These are phyloP conservation scores for Gillenia trifoliata DNA, from an alignment of 306 rosid genomes.

Conservation along the genomic window DNA sequence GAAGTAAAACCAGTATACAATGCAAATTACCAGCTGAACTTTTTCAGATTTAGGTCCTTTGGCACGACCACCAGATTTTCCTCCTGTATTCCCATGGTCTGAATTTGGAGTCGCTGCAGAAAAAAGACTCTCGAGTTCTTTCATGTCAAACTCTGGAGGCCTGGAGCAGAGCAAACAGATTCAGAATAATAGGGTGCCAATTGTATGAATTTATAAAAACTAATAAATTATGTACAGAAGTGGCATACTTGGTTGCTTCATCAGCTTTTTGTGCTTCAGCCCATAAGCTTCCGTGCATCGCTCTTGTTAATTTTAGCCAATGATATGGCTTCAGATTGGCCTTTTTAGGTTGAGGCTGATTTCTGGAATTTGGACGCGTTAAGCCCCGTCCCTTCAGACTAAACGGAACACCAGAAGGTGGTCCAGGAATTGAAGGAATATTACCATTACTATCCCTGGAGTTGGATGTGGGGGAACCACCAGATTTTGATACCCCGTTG, in stretches of 20 bases:
- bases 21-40: conserved; percentile 75
- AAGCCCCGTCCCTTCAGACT: conserved; percentile 65
- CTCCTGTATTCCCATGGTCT: conserved; percentile 37
- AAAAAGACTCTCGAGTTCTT: conserved; percentile 92
- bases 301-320: conserved; percentile 93
- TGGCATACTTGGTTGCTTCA: conserved; percentile 73
- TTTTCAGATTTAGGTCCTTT: conserved; percentile 61
- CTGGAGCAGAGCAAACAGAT: conserved; percentile 38
- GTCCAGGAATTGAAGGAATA: conserved; percentile 70
- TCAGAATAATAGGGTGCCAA: conserved; percentile 9
- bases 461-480: conserved; percentile 23
- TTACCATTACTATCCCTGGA: conserved; percentile 31
- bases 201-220: conserved; percentile 7
- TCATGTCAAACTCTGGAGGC: conserved; percentile 97
- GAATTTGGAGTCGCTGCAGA: conserved; percentile 67
- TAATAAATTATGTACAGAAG: conserved; percentile 5
- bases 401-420: conserved; percentile 56
- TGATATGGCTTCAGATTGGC: conserved; percentile 90
- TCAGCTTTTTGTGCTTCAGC: conserved; percentile 82
- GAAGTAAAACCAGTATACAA: conserved; percentile 11
- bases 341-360: conserved; percentile 51
- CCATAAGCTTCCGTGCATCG: conserved; percentile 97
- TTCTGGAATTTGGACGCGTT: conserved; percentile 44
- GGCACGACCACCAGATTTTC: conserved; percentile 46
- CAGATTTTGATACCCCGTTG: conserved; percentile 42